phyloP scores from a whole-genome alignment of 441 rosid genomes.

The Pelargonium myrrhifolium region DNA sequence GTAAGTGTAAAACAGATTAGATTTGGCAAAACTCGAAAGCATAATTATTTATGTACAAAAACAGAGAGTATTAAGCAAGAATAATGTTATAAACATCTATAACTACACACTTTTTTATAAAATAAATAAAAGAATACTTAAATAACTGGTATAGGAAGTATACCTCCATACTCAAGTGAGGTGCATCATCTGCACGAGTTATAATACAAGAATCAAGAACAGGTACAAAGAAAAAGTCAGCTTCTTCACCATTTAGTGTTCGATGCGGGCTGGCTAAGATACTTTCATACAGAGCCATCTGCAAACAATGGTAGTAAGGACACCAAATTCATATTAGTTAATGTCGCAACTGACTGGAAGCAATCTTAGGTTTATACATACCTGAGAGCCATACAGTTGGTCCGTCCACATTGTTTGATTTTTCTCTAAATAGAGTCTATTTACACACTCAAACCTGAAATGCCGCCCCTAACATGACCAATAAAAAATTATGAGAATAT shows the following conservation, averaged over 20 bases:
- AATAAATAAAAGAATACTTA: neutral
- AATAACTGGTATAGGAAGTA: constrained; percentile 15
- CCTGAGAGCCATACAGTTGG: constrained; percentile 90
- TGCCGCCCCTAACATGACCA: constrained; percentile 70
- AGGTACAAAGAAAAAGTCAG: constrained; percentile 94
- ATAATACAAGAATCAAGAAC: constrained; percentile 97
- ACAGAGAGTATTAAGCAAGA: neutral
- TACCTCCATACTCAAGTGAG: constrained; percentile 78
- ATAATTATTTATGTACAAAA: neutral
- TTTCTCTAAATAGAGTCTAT: constrained; percentile 67
- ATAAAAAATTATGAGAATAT: constrained; percentile 17
- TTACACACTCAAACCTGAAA: constrained; percentile 76
- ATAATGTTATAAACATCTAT: neutral
- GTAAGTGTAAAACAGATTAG: neutral
- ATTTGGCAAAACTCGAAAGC: neutral
- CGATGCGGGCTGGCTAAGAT: constrained; percentile 71
- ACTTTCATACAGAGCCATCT: constrained; percentile 95
- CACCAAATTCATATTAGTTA: constrained; percentile 2
- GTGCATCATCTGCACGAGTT: constrained; percentile 86
- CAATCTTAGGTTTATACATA: constrained; percentile 23
- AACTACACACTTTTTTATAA: neutral
- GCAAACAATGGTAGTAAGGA: constrained; percentile 19
- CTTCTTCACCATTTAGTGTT: constrained; percentile 88
- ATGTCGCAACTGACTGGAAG: constrained; percentile 8
- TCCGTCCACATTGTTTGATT: constrained; percentile 90